phyloP scores from a whole-genome alignment of 2,329 filamentous ascomycete genomes.

The Pleoardoris graminearum region DNA sequence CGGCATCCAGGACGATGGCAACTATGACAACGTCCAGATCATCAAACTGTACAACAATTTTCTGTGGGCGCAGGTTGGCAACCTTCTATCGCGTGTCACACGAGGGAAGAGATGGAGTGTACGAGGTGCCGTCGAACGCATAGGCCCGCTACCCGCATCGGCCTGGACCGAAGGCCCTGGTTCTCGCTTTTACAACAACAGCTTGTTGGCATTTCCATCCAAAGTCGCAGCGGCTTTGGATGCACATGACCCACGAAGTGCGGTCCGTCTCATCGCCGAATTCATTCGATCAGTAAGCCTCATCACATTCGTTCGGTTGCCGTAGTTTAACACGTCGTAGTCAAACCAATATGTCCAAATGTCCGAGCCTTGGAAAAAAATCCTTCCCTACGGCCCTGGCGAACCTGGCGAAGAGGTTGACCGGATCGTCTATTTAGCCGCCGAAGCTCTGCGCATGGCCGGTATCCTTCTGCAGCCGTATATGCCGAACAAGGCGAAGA shows the following conservation, averaged over 20 bases:
- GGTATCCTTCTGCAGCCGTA: constrained; percentile 89
- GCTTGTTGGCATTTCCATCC: constrained; percentile 39
- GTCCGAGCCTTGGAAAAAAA: constrained; percentile 69
- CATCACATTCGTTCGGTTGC: background rate
- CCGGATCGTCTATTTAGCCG: constrained; percentile 66
- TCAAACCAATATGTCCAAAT: constrained; percentile 69
- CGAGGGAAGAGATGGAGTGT: constrained; percentile 72
- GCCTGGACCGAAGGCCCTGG: constrained; percentile 35
- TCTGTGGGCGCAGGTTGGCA: constrained; percentile 77
- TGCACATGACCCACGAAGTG: constrained; percentile 33
- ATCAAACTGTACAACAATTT: constrained; percentile 77
- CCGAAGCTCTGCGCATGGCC: constrained; percentile 76
- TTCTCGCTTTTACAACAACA: constrained; percentile 38
- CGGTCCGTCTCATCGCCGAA: constrained; percentile 29
- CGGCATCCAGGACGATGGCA: constrained; percentile 73
- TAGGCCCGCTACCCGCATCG: constrained; percentile 30
- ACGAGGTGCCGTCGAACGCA: constrained; percentile 57
- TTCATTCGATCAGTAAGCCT: constrained; percentile 34
- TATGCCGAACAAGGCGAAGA: constrained; percentile 76
- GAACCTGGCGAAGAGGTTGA: constrained; percentile 39
- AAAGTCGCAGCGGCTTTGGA: constrained; percentile 30
- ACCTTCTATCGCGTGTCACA: constrained; percentile 73
- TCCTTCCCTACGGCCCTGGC: constrained; percentile 41
- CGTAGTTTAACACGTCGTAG: constrained; percentile 43
- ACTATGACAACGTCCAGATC: constrained; percentile 81